Conservation (phyloP, 176 grass and related monocot species). For the Thalia dealbata region DNA sequence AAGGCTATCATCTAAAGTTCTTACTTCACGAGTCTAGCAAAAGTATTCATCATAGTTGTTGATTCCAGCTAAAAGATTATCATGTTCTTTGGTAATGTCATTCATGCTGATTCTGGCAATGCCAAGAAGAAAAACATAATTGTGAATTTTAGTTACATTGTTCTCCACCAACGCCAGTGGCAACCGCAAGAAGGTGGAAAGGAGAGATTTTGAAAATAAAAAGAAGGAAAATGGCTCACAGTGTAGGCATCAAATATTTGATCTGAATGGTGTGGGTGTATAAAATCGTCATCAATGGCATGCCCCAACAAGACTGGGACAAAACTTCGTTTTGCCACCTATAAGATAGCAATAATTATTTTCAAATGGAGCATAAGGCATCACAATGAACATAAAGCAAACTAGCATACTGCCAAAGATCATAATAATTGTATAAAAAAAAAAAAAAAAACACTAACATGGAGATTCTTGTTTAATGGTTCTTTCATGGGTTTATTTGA, state of each 20-base stretch:
- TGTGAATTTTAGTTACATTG: neutral
- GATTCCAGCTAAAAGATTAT: no score
- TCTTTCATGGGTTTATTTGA: no score
- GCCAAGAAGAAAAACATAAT: neutral
- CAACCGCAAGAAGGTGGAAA: neutral
- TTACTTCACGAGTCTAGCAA: neutral
- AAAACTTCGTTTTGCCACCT: conserved; percentile 87
- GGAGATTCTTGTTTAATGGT: neutral
- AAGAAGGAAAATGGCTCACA: conserved; percentile 32
- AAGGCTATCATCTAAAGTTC: neutral
- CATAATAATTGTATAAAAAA: neutral
- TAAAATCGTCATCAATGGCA: conserved; percentile 95
- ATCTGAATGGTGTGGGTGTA: conserved; percentile 89
- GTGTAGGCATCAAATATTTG: conserved; percentile 75
- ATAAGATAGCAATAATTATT: conserved; percentile 15
- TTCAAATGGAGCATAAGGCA: neutral
- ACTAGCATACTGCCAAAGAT: neutral
- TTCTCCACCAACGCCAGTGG: neutral
- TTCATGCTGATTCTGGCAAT: neutral
- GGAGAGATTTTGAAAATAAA: neutral
- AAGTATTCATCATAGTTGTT: no score
- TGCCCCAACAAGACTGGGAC: conserved; percentile 93
- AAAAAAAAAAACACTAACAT: neutral
- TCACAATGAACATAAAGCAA: neutral
- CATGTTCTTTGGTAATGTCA: neutral